Conservation (phyloP, 2,329 filamentous ascomycete species). For the Calonectria pseudoturangicola region DNA sequence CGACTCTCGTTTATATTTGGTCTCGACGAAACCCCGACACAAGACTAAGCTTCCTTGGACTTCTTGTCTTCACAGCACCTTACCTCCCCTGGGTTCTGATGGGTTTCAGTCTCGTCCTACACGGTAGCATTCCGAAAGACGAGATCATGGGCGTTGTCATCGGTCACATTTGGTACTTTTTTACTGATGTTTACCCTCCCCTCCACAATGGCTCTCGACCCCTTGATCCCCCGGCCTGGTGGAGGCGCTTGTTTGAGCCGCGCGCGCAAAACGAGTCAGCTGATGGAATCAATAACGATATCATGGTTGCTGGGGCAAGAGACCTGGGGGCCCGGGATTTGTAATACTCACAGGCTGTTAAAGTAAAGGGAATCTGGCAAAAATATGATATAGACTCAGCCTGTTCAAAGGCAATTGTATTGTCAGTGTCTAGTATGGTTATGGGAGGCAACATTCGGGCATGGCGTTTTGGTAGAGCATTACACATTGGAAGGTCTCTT, state of each 20-base stretch:
- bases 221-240: slow-evolving; percentile 92
- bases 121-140: slow-evolving; percentile 92
- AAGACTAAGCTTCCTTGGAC: slow-evolving; percentile 88
- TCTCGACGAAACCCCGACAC: slow-evolving; percentile 95
- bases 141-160: slow-evolving; percentile 97
- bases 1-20: slow-evolving; percentile 98
- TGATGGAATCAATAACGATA: slow-evolving; percentile 76
- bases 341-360: slow-evolving; percentile 5
- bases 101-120: slow-evolving; percentile 92
- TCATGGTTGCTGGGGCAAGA: slow-evolving; percentile 73
- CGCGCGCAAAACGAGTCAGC: slow-evolving; percentile 68
- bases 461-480: slow-evolving; percentile 44
- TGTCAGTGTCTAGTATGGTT: slow-evolving; percentile 13
- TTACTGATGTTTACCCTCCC: slow-evolving; percentile 95
- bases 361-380: not conserved
- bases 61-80: slow-evolving; percentile 93
- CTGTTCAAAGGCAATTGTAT: slow-evolving; percentile 38
- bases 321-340: slow-evolving; percentile 54
- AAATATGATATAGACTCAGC: slow-evolving; percentile 1
- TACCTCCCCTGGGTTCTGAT: slow-evolving; percentile 98
- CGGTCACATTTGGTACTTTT: slow-evolving; percentile 98
- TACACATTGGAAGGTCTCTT: slow-evolving; percentile 24
- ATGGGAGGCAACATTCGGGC: slow-evolving; percentile 11
- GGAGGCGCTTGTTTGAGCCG: slow-evolving; percentile 89
- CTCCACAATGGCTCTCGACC: slow-evolving; percentile 90